Base-by-base conservation (phyloP, 257 asterid genomes). In the Striga asiatica region DNA sequence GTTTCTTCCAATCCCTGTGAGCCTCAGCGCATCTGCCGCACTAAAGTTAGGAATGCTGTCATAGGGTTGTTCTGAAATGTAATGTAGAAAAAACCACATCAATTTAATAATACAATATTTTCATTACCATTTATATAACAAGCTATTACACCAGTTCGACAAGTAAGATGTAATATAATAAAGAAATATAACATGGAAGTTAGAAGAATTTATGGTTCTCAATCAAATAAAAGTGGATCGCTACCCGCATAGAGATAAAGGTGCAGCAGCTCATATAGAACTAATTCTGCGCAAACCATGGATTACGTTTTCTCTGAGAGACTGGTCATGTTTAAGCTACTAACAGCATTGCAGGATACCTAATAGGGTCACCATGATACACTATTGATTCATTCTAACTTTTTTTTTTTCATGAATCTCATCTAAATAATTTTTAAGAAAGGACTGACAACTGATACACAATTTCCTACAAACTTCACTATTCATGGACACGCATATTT, bases 11-110 rank as follows among this genome's bases (percentile, higher is more conserved):
- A 92, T 82, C 47, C 95, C 97, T 10, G 97, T 79, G 48, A 92
- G 93, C 61, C 95, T 77, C 75, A 92, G 76, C 43, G 97, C 94
- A 74, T 92, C 99, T 38, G 99, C 99, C 32, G 99, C 99, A 46
- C 95, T 92, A 73, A 92, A 92, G 76, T 92, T 92, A 43, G 99
- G 99, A 66, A 92, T 92, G 74, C 99, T 92, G 65, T 92, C 99
- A 39, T 92, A 92, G 11, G 99, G 99, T 88, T 92, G 97, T 70
- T 92, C 99, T 92, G 95, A 81, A 48, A 71, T 64, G 71, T 34
- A 52, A 11, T 28, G 58, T 38, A 66, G 23, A 43, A 53, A 51
- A 46, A 27, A n/a, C n/a, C n/a, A n/a, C n/a, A n/a, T n/a, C n/a
- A n/a, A n/a, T n/a, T n/a, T n/a, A n/a, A n/a, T n/a, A n/a, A n/a